Base-by-base conservation (phyloP, 345 rosid species). In the Viola odorata region DNA sequence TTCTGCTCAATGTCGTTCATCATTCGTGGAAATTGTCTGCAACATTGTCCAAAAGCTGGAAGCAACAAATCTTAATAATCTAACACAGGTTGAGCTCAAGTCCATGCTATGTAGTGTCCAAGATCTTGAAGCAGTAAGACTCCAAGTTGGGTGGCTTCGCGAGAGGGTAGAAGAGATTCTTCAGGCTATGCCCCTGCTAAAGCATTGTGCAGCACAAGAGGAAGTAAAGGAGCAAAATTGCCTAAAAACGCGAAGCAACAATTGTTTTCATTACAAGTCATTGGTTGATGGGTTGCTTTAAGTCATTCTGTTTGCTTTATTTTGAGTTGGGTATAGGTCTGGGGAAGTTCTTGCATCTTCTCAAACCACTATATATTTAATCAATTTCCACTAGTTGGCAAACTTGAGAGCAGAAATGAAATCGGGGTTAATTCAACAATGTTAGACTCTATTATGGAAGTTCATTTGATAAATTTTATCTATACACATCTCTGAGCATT, bases 121-220 rank as follows among this genome's bases (percentile, higher is more conserved):
- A 7, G 82, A 78, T 69, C 63, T 78, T 41, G 70, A 78, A 58
- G 66, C 66, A 3, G 45, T 69, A 3, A 50, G 49, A 15, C 5
- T 78, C 53, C 61, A 66, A 47, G 56, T 78, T 37, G 58, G 68
- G 2, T 78, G 79, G 82, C 77, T 78, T 9, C 67, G 5, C 1
- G 54, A 61, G 57, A 63, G 70, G 36, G 55, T 78, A 47, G 66
- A 65, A 8, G 68, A 69, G 50, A 55, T 78, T 52, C 6, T n/a
- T 6, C 57, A 76, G 45, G 70, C 70, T n/a, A 13, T 60, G 58
- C 48, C 10, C 42, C 23, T 57, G 6, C 15, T 32, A 0, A 59
- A 70, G 60, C 41, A 48, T 5, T 17, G 50, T 23, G 15, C 5
- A 42, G 45, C 11, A 7, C 11, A 7, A 6, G 8, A 11, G 45